A percentile compares a stretch with the other conserved stretches of the same genome.
Conservation (phyloP, 2,329 filamentous ascomycete genomes). For the Neonectria sp. region DNA sequence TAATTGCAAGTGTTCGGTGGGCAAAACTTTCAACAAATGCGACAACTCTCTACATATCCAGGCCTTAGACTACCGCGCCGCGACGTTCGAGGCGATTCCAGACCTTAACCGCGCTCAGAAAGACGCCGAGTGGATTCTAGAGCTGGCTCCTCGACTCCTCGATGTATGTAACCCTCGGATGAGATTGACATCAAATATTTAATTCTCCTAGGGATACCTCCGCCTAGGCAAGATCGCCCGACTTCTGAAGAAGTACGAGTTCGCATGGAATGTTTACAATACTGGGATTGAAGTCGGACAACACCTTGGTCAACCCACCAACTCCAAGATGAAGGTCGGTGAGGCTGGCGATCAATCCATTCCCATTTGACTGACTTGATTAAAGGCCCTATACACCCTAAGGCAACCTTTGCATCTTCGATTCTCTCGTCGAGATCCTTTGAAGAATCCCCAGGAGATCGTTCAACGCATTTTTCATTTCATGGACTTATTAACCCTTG, state of each 20-base stretch:
- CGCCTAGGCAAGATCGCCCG: slow-evolving; percentile 58
- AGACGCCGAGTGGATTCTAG: slow-evolving; percentile 61
- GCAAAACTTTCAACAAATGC: slow-evolving; percentile 58
- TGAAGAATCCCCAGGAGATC: slow-evolving; percentile 55
- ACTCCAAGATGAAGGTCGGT: slow-evolving; percentile 54
- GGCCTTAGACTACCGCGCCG: slow-evolving; percentile 59
- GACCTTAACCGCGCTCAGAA: slow-evolving; percentile 55
- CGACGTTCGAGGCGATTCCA: slow-evolving; percentile 56
- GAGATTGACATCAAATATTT: slow-evolving; percentile 10
- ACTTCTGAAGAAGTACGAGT: slow-evolving; percentile 54
- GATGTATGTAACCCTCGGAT: slow-evolving; percentile 50
- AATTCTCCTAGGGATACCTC: slow-evolving; percentile 56
- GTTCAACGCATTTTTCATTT: slow-evolving; percentile 54
- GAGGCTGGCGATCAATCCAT: background rate
- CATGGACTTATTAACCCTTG: slow-evolving; percentile 51
- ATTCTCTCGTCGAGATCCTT: slow-evolving; percentile 54
- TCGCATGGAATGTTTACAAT: slow-evolving; percentile 58
- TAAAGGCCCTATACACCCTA: slow-evolving; percentile 53
- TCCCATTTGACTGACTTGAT: slow-evolving; percentile 11
- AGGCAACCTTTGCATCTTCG: slow-evolving; percentile 54
- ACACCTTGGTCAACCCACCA: slow-evolving; percentile 44
- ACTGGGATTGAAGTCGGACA: slow-evolving; percentile 55
- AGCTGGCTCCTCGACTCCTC: slow-evolving; percentile 57
- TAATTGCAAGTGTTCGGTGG: slow-evolving; percentile 55
- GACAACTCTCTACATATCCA: slow-evolving; percentile 55